phyloP scores from a whole-genome alignment of 2,329 filamentous ascomycete species.

The Drechslerella dactyloides region DNA sequence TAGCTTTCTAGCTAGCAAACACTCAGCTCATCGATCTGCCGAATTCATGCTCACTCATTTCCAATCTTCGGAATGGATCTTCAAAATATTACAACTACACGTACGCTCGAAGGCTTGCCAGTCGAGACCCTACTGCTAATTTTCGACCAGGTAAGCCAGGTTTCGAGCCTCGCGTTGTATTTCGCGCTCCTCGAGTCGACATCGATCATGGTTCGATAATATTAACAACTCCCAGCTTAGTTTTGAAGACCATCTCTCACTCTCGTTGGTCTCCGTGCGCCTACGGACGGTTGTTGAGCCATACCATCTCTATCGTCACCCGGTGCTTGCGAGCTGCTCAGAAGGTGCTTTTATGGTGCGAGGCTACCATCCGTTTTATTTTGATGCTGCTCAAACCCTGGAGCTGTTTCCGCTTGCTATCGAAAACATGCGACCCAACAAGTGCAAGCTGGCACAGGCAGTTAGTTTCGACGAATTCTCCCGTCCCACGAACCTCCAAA shows the following conservation, averaged over 20 bases:
- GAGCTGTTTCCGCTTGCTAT: slow-evolving; percentile 11
- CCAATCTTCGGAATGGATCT: slow-evolving; percentile 2
- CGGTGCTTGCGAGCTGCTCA: slow-evolving; percentile 12
- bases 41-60: not conserved
- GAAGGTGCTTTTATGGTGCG: slow-evolving; percentile 4
- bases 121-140: slow-evolving; percentile 7
- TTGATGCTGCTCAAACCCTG: slow-evolving; percentile 6
- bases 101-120: slow-evolving; percentile 15
- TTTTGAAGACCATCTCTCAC: slow-evolving; percentile 11
- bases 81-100: slow-evolving; percentile 1
- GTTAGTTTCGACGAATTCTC: not conserved
- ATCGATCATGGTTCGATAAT: not conserved
- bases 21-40: not conserved
- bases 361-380: slow-evolving; percentile 10
- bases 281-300: slow-evolving; percentile 1
- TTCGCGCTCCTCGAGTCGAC: slow-evolving; percentile 1
- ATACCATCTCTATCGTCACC: slow-evolving; percentile 12
- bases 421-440: not conserved
- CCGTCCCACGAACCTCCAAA: slow-evolving; percentile 10
- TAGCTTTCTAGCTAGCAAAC: slow-evolving; percentile 6
- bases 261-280: slow-evolving; percentile 6
- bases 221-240: slow-evolving; percentile 8
- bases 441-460: no score
- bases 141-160: slow-evolving; percentile 9
- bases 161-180: not conserved